Evolutionary conservation across 331 rosid species (phyloP), one percentile per base, ranked within the genome.

Genomic region (Telfairia occidentalis): DNA sequence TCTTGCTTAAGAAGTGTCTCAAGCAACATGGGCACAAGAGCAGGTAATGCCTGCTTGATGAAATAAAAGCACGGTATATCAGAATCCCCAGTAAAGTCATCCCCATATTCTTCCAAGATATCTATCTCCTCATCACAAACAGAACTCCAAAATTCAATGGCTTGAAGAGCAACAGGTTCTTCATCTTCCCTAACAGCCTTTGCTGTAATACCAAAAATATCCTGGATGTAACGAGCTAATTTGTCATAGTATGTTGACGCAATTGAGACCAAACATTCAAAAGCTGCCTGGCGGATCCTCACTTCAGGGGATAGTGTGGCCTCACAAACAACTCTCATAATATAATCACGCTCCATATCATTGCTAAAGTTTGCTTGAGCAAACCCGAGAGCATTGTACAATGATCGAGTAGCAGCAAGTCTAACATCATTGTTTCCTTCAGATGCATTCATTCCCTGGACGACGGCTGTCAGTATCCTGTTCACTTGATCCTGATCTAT

Each of bases 111-210:
- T 49, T 91, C 97, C 83, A 91, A 77, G 60, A 91, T 86, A 77
- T 89, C 96, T 49, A 87, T 89, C 85, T 91, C 97, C 86, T 91
- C 96, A 1, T 91, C 97, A 86, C 97, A 91, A 67, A 91, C 83
- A n/a, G 97, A 89, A 80, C 97, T 91, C 97, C 97, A 91, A 80
- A 91, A 89, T 50, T 91, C 97, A 82, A 89, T 84, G 87, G 97
- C 97, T 81, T 91, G 97, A 80, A 91, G 97, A 42, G 97, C 96
- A 81, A 91, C 90, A 69, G 92, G 86, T 63, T 91, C 97, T 85
- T 91, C 88, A 81, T 86, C 97, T 60, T 86, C 90, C 82, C 83
- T 85, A 63, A 89, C 92, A 45, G 96, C 93, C 86, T 89, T 91
- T 19, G 87, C 91, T 7, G 96, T 89, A 78, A 89, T 87, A 79